Evolutionary conservation across 352 stramenopile genomes (phyloP), one percentile per base, ranked within the genome.

Genomic region (Phytopythium litorale): DNA sequence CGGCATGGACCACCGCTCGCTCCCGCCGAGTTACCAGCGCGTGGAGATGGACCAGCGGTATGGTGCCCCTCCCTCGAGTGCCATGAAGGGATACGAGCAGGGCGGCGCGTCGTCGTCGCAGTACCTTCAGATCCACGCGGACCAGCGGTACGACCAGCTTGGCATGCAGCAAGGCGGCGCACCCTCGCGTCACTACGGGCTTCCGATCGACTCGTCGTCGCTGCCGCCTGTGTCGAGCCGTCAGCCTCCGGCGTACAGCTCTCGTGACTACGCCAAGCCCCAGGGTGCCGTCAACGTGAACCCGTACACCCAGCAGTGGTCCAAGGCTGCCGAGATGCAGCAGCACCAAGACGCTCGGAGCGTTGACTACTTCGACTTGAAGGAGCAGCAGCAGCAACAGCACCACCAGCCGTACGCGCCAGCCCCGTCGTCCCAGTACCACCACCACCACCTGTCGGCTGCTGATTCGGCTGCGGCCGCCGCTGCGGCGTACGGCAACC

Each of bases 71-170:
- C 38, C 55, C 0, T 15, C 48, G 7, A 25, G 48, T n/a, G 38
- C 37, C 18, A 48, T 60, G 42, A 92, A 92, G 75, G 63, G 60
- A 23, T 91, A 92, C 67, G 81, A 91, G 16, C 63, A 64, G 13
- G 40, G 58, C 4, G 55, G 35, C 13, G 48, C 49, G 1, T 21
- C 56, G 2, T 81, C 71, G 13, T 65, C 67, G n/a, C 81, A 84
- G 67, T 93, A 90, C 59, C 62, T 92, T 53, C 79, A 83, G 58
- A 83, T 91, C 52, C 84, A 93, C 67, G 68, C 67, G 18, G 81
- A 93, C 58, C 84, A 91, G 64, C 76, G 82, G 32, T 93, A 93
- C 64, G 84, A 93, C 63, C 71, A 76, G 13, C 88, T 93, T 43
- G 76, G 72, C 53, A 71, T 90, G 71, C 64, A 80, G 58, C 65